These are phyloP conservation scores for Suillus subluteus DNA, from an alignment of 768 basidiomycete species.

Conservation along the genomic window DNA sequence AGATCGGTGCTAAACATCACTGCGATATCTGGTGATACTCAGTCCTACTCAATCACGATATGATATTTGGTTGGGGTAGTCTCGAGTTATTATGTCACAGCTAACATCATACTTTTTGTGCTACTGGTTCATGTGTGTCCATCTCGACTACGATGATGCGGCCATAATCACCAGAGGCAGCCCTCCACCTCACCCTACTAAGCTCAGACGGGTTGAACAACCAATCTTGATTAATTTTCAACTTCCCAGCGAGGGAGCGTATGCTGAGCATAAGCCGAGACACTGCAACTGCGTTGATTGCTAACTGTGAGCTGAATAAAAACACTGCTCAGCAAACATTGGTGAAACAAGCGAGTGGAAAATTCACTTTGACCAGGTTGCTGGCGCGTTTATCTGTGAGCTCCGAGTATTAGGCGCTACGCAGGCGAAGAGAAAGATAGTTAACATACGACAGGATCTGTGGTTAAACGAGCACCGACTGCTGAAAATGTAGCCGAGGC, in stretches of 20 bases:
- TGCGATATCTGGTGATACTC: too few species aligned
- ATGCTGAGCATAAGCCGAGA: conserved; percentile 21
- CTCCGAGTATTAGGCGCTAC: background rate
- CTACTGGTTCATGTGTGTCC: conserved; percentile 15
- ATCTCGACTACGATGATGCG: conserved; percentile 16
- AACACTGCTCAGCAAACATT: background rate
- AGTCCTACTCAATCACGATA: too few species aligned
- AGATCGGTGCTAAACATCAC: too few species aligned
- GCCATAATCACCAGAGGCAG: background rate
- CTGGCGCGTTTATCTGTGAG: conserved; percentile 11
- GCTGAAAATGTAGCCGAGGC: conserved; percentile 11
- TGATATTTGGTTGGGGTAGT: too few species aligned
- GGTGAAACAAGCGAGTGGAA: background rate
- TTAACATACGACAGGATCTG: conserved; percentile 5
- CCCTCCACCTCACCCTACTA: conserved; percentile 14
- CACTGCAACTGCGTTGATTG: conserved; percentile 14
- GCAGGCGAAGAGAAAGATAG: background rate
- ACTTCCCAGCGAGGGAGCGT: conserved; percentile 18
- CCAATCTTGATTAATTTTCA: conserved; percentile 13
- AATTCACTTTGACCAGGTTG: conserved; percentile 14
- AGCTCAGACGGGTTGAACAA: conserved; percentile 21
- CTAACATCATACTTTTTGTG: background rate
- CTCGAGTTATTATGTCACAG: background rate
- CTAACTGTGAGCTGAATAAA: conserved; percentile 10
- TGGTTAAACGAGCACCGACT: conserved; percentile 11